Base-by-base conservation (phyloP, 768 basidiomycete genomes). In the Hirschioporus abietinus region DNA sequence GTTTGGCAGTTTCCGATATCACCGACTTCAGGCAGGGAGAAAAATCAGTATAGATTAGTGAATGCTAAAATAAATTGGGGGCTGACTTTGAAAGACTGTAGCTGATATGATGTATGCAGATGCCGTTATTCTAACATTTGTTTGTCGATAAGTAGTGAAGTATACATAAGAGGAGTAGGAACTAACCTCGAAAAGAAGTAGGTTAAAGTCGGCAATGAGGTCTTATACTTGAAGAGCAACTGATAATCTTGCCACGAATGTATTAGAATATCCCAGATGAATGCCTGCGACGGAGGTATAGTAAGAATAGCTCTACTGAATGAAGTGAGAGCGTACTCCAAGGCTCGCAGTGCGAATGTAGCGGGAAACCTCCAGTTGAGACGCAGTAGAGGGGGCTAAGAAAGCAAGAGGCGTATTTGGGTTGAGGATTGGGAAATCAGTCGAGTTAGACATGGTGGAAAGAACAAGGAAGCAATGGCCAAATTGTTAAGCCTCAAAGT, bases 351-450 rank as follows among this genome's bases (percentile, higher is more conserved):
- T 72, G 35, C 71, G 69, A n/a, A 78, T 67, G 67, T 77, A 76
- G 8, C 70, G 69, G 7, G 76, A 67, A 0, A 77, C 70, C 9
- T 74, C 71, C 10, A 72, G 52, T 64, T 78, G 72, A 64, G 69
- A 70, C 6, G 75, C 78, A 7, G 68, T 30, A 6, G 67, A 69
- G 0, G 76, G 74, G 15, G 72, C 58, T 10, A 78, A 68, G 63
- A 74, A 76, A 7, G 76, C 78, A 67, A 77, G 65, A 8, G 77
- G 72, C 4, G 77, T 77, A 63, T 73, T 66, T 0, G 77, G 77
- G 61, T 78, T 80, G 15, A 61, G 23, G 18, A 61, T 61, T 24
- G 60, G 60, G 23, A 61, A 61, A 24, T 24, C 23, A 12, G 60
- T 61, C 60, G 60, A 34, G 60, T 25, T 25, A 3, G 60, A 24